phyloP scores from a whole-genome alignment of 2,329 filamentous ascomycete species.

The Balansia obtecta region DNA sequence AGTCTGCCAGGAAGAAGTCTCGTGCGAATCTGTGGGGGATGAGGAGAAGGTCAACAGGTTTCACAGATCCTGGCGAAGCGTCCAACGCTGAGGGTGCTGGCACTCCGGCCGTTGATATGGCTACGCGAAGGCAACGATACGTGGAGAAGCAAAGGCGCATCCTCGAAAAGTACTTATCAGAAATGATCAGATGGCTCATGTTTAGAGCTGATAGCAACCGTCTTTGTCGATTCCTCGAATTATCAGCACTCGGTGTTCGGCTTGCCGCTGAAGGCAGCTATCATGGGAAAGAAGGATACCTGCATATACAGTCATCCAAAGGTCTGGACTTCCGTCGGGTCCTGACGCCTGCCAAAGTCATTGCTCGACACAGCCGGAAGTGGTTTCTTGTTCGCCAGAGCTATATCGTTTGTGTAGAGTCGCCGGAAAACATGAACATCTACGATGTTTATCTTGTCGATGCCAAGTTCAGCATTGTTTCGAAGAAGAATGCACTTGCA shows the following conservation, averaged over 20 bases:
- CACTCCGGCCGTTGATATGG: conserved; percentile 30
- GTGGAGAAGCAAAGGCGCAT: conserved; percentile 73
- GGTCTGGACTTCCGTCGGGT: conserved; percentile 77
- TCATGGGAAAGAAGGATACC: conserved; percentile 90
- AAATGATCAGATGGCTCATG: conserved; percentile 93
- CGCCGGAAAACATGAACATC: conserved; percentile 95
- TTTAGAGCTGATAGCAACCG: conserved; percentile 93
- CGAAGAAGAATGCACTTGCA: conserved; percentile 50
- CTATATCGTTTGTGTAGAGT: conserved; percentile 97
- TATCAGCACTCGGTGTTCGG: conserved; percentile 86
- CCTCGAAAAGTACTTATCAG: conserved; percentile 79
- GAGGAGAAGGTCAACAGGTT: conserved; percentile 38
- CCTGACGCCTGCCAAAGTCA: conserved; percentile 65
- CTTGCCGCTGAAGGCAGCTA: conserved; percentile 93
- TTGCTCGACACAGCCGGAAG: conserved; percentile 75
- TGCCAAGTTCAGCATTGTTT: conserved; percentile 69
- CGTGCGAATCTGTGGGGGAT: conserved; percentile 40
- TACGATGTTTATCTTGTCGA: conserved; percentile 98
- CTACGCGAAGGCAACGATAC: conserved; percentile 42
- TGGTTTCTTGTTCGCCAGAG: conserved; percentile 98
- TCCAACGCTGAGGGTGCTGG: conserved; percentile 30
- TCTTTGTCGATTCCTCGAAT: conserved; percentile 86
- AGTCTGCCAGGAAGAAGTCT: conserved; percentile 33
- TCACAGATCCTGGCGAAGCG: conserved; percentile 33
- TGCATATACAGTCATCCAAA: conserved; percentile 85